phyloP scores from a whole-genome alignment of 1,284 basidiomycete species.

The Malassezia psittaci region DNA sequence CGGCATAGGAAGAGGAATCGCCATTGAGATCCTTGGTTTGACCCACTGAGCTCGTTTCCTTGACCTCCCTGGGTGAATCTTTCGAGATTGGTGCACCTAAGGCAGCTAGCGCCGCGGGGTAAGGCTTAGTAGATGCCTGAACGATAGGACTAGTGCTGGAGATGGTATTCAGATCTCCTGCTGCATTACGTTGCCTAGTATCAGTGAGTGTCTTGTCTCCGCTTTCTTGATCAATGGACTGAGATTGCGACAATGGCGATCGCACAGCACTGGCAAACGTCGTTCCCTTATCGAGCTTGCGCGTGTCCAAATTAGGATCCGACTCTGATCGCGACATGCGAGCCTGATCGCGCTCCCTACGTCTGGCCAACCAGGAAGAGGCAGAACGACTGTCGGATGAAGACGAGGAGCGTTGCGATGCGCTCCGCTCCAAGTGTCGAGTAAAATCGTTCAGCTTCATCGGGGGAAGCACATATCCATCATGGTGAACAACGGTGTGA shows the following conservation, averaged over 20 bases:
- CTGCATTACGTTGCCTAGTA: no score
- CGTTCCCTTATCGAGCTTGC: not conserved
- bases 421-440: not conserved
- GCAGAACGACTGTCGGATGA: not conserved
- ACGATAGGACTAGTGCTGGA: no score
- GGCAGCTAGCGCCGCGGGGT: not conserved
- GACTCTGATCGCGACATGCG: not conserved
- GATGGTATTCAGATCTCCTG: no score
- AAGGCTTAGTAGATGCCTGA: not conserved
- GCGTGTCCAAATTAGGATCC: not conserved
- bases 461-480: not conserved
- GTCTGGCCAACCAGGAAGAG: not conserved
- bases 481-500: not conserved
- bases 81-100: constrained; percentile 1
- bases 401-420: not conserved
- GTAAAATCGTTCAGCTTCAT: constrained; percentile 2
- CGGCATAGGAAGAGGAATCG: no score
- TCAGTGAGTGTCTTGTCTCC: not conserved
- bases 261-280: not conserved
- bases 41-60: not conserved
- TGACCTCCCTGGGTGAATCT: not conserved
- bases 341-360: not conserved
- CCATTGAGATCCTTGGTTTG: no score
- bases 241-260: not conserved
- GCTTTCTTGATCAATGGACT: not conserved